Percentiles rank a stretch among this genome's conserved stretches.
Evolutionary conservation across 306 rosid species (phyloP).

Genomic region (Cucurbita pepo): DNA sequence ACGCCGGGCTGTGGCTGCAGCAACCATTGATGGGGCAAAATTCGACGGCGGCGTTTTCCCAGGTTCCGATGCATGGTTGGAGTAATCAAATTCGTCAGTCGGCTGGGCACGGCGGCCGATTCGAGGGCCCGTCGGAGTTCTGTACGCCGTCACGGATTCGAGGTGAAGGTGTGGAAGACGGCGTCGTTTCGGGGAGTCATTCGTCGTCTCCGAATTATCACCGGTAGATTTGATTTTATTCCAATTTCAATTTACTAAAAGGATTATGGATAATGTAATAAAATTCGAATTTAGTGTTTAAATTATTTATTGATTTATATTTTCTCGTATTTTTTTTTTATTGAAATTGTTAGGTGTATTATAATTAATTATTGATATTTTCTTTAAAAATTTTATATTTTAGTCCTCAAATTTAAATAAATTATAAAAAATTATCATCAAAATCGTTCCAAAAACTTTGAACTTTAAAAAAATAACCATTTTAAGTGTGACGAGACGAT

Average conservation of each 20-base stretch:
- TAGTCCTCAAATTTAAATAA: too few species aligned
- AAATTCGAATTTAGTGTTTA: background rate
- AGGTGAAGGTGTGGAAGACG: conserved; percentile 28
- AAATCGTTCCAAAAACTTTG: too few species aligned
- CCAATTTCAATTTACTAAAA: background rate
- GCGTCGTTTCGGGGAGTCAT: conserved; percentile 26
- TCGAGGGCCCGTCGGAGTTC: conserved; percentile 24
- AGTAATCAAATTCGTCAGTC: conserved; percentile 26
- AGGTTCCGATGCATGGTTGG: conserved; percentile 41
- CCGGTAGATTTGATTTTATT: conserved; percentile 13
- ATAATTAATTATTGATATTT: too few species aligned
- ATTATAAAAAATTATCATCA: too few species aligned
- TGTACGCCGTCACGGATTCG: conserved; percentile 31
- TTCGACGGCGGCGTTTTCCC: conserved; percentile 24
- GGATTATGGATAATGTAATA: background rate
- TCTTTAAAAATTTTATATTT: too few species aligned
- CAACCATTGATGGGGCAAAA: conserved; percentile 10
- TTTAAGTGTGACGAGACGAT: too few species aligned
- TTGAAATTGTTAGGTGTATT: too few species aligned
- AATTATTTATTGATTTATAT: background rate
- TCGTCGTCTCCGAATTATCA: conserved; percentile 47
- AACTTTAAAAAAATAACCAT: too few species aligned
- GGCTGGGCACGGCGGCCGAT: conserved; percentile 36
- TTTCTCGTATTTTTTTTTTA: background rate
- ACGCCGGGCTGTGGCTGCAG: conserved; percentile 23